Evolutionary conservation across 1,284 basidiomycete species (phyloP).

Genomic region (Pyrrhoderma lamaoense): DNA sequence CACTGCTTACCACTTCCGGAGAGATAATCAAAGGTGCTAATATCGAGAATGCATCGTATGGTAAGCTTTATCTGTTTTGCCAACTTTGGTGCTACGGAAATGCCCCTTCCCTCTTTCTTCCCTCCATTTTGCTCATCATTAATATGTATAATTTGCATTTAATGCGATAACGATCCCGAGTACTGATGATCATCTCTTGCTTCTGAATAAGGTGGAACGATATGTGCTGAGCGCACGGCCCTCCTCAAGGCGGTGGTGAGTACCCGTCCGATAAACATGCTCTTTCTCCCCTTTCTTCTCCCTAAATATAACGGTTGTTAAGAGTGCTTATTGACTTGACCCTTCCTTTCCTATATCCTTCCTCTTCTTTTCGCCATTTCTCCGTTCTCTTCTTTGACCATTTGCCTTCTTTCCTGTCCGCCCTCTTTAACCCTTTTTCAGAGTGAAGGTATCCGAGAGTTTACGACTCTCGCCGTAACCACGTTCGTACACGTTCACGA

Average conservation of each 20-base stretch:
- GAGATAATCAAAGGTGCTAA: slow-evolving; percentile 77
- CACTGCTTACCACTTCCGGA: slow-evolving; percentile 64
- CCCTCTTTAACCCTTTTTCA: slow-evolving; percentile 26
- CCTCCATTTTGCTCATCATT: too few relatives aligned
- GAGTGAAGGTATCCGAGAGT: slow-evolving; percentile 68
- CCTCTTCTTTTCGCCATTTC: too few relatives aligned
- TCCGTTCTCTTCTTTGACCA: too few relatives aligned
- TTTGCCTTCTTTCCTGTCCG: too few relatives aligned
- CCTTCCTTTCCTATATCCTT: too few relatives aligned
- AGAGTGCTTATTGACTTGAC: too few relatives aligned
- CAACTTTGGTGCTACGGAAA: too few relatives aligned
- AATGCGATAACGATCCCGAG: too few relatives aligned
- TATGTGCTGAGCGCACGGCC: slow-evolving; percentile 87
- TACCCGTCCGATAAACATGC: slow-evolving; percentile 20
- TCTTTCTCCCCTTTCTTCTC: too few relatives aligned
- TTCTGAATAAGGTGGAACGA: slow-evolving; percentile 59
- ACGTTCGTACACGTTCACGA: slow-evolving; percentile 52
- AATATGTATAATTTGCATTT: too few relatives aligned
- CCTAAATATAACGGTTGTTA: too few relatives aligned
- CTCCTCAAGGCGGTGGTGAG: slow-evolving; percentile 80
- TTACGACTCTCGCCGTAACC: slow-evolving; percentile 67
- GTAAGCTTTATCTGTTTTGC: slow-evolving; percentile 38
- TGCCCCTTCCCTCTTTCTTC: slow-evolving; percentile 14
- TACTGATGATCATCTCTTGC: neutral
- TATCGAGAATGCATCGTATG: slow-evolving; percentile 88